Conservation (phyloP, 768 basidiomycete species). For the Suillus occidentalis region DNA sequence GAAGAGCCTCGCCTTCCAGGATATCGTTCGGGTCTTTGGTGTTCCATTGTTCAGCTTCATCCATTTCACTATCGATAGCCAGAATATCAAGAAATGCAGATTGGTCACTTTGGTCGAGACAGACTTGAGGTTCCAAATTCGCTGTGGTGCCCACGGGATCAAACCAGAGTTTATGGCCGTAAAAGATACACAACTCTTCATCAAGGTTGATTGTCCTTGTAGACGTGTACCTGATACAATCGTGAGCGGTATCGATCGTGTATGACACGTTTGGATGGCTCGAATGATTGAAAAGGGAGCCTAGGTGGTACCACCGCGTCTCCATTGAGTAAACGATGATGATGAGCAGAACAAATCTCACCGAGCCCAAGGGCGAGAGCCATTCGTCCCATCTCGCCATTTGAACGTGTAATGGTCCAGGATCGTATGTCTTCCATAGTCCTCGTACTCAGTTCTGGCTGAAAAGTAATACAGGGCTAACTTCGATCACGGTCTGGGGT, state of each 20-base stretch:
- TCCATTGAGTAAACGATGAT: neutral
- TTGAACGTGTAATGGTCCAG: slow-evolving; percentile 77
- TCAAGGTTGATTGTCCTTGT: slow-evolving; percentile 49
- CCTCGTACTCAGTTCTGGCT: slow-evolving; percentile 65
- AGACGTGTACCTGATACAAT: slow-evolving; percentile 66
- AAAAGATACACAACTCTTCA: slow-evolving; percentile 82
- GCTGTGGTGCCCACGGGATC: slow-evolving; percentile 35
- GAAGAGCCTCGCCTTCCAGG: slow-evolving; percentile 58
- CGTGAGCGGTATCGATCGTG: slow-evolving; percentile 47
- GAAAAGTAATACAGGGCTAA: slow-evolving; percentile 84
- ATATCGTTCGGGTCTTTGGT: slow-evolving; percentile 46
- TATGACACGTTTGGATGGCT: slow-evolving; percentile 70
- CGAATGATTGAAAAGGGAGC: slow-evolving; percentile 83
- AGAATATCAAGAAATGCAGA: neutral
- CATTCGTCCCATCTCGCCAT: slow-evolving; percentile 74
- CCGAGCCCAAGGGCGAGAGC: slow-evolving; percentile 80
- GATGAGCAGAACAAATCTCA: slow-evolving; percentile 30
- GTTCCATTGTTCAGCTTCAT: slow-evolving; percentile 9
- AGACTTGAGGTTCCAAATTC: neutral
- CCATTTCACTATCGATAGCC: neutral
- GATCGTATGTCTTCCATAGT: slow-evolving; percentile 60
- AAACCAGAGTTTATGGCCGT: slow-evolving; percentile 70
- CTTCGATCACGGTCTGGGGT: slow-evolving; percentile 69
- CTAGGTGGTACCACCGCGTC: slow-evolving; percentile 33
- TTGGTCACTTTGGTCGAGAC: neutral